Evolutionary conservation across 2,329 filamentous ascomycete species (phyloP).

Genomic region (Pseudonectria foliicola): DNA sequence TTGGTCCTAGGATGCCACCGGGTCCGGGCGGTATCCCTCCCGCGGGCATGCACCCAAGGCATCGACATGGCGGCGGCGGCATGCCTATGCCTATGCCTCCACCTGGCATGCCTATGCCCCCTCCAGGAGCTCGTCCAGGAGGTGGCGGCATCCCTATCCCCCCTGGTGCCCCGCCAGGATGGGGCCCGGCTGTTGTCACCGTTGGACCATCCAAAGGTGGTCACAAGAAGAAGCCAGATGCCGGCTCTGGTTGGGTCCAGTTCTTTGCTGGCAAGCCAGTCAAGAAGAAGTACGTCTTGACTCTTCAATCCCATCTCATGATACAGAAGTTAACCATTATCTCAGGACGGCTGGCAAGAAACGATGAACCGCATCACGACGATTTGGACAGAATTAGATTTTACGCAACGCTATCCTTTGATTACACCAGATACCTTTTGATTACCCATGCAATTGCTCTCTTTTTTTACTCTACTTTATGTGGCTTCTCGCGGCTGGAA

Average conservation of each 20-base stretch:
- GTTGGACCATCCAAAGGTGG: conserved; percentile 11
- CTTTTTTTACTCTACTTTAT: conserved; percentile 8
- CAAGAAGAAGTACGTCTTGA: conserved; percentile 25
- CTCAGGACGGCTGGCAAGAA: conserved; percentile 16
- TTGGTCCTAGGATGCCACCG: conserved; percentile 15
- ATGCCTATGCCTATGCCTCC: conserved; percentile 6
- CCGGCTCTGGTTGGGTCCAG: conserved; percentile 12
- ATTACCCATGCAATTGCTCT: conserved; percentile 1
- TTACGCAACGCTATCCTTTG: conserved; percentile 11
- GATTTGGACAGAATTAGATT: conserved; percentile 11
- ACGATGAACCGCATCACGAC: conserved; percentile 16
- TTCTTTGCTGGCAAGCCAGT: conserved; percentile 23
- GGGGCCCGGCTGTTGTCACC: conserved; percentile 2
- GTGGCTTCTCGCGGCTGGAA: conserved; percentile 5
- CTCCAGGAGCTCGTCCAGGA: conserved; percentile 4
- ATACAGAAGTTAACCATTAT: conserved; percentile 3
- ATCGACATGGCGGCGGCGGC: conserved; percentile 1
- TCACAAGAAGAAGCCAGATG: conserved; percentile 13
- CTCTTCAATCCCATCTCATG: too few species aligned
- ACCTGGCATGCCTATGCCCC: conserved; percentile 5
- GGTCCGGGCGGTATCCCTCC: conserved; percentile 10
- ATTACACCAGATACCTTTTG: conserved; percentile 20
- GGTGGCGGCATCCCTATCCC: conserved; percentile 4
- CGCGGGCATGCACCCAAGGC: conserved; percentile 1
- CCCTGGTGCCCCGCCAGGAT: conserved; percentile 14